Conservation (phyloP, 257 asterid genomes). For the Gentiana dahurica region DNA sequence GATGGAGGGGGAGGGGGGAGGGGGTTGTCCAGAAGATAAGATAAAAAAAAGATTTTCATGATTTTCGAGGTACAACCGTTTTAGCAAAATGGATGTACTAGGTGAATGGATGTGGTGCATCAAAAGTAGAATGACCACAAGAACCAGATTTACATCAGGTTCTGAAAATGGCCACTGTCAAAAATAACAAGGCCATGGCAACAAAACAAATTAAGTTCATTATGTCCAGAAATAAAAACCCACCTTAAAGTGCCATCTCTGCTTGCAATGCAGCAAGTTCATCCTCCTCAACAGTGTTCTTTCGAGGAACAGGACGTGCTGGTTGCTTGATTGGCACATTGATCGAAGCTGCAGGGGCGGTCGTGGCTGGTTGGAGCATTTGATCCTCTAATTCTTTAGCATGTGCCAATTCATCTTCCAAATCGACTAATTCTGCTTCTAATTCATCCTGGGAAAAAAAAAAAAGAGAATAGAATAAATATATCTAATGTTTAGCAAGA, state of each 20-base stretch:
- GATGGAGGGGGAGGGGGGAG: too few species aligned
- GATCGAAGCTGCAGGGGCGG: constrained; percentile 24
- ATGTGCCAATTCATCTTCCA: constrained; percentile 15
- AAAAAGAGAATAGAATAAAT: neutral
- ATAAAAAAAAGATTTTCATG: too few species aligned
- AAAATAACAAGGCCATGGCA: too few species aligned
- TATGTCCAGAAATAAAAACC: neutral
- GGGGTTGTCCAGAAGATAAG: too few species aligned
- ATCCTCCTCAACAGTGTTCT: constrained; percentile 22
- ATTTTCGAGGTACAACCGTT: too few species aligned
- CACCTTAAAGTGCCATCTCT: constrained; percentile 26
- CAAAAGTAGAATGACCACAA: too few species aligned
- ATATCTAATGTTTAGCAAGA: neutral
- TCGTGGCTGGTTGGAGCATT: constrained; percentile 26
- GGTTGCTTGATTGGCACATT: constrained; percentile 18
- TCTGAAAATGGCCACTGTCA: too few species aligned
- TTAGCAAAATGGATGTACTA: too few species aligned
- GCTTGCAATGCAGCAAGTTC: constrained; percentile 30
- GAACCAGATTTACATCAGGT: too few species aligned
- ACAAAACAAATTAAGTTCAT: too few species aligned
- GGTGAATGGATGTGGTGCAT: too few species aligned
- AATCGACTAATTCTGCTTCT: constrained; percentile 32
- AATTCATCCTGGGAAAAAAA: constrained; percentile 23
- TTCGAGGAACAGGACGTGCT: constrained; percentile 16
- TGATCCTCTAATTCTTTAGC: constrained; percentile 20